phyloP scores from a whole-genome alignment of 2,329 filamentous ascomycete species.

The Pleoardoris graminearum region DNA sequence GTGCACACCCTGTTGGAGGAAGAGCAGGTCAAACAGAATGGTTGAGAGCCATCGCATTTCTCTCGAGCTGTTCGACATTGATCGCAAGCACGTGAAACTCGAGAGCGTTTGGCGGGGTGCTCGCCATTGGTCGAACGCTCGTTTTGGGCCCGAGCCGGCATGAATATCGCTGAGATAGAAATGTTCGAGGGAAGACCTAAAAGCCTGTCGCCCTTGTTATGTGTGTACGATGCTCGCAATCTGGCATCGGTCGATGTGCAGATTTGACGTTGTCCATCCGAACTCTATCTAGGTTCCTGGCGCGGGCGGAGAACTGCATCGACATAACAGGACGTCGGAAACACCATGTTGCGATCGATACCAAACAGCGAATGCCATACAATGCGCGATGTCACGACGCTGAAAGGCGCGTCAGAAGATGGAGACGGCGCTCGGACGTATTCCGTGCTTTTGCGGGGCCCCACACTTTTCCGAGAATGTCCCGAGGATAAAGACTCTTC shows the following conservation, averaged over 20 bases:
- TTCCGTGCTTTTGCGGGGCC: conserved; percentile 5
- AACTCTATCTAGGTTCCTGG: too few species aligned
- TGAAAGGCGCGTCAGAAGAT: conserved; percentile 5
- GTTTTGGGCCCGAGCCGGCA: conserved; percentile 4
- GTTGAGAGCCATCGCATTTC: conserved; percentile 72
- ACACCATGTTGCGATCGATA: not conserved
- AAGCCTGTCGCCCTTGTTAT: conserved; percentile 5
- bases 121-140: conserved; percentile 11
- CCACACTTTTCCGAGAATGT: not conserved
- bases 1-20: conserved; percentile 67
- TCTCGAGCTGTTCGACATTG: conserved; percentile 69
- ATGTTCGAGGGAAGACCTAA: not conserved
- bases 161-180: not conserved
- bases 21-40: conserved; percentile 68
- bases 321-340: not conserved
- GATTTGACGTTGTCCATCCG: not conserved
- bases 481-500: conserved; percentile 3
- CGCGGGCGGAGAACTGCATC: not conserved
- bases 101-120: conserved; percentile 56
- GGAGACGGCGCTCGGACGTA: conserved; percentile 3
- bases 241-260: not conserved
- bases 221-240: not conserved
- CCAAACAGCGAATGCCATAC: not conserved
- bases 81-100: conserved; percentile 71
- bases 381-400: conserved; percentile 6